Evolutionary conservation across 306 rosid genomes (phyloP).

Genomic region (Pueraria montana): DNA sequence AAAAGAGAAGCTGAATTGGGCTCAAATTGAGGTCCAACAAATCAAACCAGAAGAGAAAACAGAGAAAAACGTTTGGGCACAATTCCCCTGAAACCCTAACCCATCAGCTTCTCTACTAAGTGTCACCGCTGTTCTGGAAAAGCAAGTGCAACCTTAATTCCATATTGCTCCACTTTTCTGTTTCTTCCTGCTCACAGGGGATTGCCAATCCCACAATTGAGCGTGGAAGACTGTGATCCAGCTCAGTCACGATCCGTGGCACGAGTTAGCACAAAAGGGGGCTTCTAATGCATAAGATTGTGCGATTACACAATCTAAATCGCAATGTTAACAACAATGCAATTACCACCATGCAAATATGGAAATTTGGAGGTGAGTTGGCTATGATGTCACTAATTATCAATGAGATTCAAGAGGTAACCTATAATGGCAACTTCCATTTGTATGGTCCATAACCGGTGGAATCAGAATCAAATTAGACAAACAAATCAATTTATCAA

Average conservation of each 20-base stretch:
- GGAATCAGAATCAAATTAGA: neutral
- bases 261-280: too few relatives aligned
- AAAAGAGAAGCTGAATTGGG: neutral
- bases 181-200: too few relatives aligned
- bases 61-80: neutral
- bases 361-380: neutral
- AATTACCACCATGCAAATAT: constrained; percentile 13
- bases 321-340: too few relatives aligned
- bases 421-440: neutral
- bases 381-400: neutral
- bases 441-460: neutral
- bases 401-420: neutral
- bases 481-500: neutral
- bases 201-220: too few relatives aligned
- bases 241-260: too few relatives aligned
- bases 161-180: neutral
- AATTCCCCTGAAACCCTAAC: neutral
- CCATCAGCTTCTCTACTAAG: neutral
- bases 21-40: neutral
- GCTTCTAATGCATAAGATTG: too few relatives aligned
- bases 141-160: neutral
- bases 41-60: neutral
- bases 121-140: neutral
- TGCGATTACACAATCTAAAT: too few relatives aligned
- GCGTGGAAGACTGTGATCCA: too few relatives aligned